Base-by-base conservation (phyloP, 2,329 filamentous ascomycete species). In the Trichoderma aggressivum region DNA sequence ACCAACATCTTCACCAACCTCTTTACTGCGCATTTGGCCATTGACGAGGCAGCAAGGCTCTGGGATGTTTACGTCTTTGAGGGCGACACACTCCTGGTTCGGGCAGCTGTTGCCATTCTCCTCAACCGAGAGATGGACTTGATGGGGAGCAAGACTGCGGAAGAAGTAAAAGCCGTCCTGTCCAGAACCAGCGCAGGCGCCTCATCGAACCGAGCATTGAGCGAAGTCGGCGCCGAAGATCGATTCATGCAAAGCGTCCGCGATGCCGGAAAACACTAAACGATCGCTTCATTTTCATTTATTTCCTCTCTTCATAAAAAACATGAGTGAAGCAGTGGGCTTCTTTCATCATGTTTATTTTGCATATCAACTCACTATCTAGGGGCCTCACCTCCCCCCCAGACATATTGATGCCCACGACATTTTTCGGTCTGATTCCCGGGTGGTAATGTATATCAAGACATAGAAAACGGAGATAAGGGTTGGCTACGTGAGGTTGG, bases 31-130 rank as follows among this genome's bases (percentile, higher is more conserved):
- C 83, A 87, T 50, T 81, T 93, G 5, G 86, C 87, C 8, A 85
- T 94, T 18, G 92, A 94, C 76, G 87, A 92, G 75, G 91, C 89
- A 5, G 88, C 89, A 1, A 84, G 93, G 2, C 81, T 96, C 14
- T 95, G 92, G 92, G 93, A 97, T 74, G 88, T 95, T 0, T 94
- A 93, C 75, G 89, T 92, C 3, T 94, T 97, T 74, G 93, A 97
- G 77, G 92, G 92, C 30, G 93, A 97, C 74, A 84, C 87, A 1
- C 84, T 92, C 1, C 82, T 94, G 0, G 87, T 95, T 7, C 84
- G 92, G 0, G 91, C 91, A 1, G 91, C 88, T 0, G 90, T 94
- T 0, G 93, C 91, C 0, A 83, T 92, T 21, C 79, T 96, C 24
- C 75, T 87, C 6, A 82, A 83, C 34, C 82, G 82, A 21, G 87